These are phyloP conservation scores for Knoxia roxburghii DNA, from an alignment of 257 asterid genomes.

Conservation along the genomic window DNA sequence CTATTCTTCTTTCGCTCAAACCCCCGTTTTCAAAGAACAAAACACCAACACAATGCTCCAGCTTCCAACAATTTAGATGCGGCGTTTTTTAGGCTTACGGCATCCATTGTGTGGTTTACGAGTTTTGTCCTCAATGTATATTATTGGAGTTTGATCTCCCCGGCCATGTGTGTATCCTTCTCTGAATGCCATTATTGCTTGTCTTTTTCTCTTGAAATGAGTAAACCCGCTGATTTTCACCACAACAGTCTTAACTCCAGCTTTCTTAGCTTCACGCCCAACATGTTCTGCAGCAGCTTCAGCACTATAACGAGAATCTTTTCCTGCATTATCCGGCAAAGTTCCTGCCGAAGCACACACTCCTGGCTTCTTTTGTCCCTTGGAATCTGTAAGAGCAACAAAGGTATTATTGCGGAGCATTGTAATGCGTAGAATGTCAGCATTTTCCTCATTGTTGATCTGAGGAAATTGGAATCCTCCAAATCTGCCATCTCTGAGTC, in stretches of 20 bases:
- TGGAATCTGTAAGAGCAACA: constrained; percentile 70
- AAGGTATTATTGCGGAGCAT: constrained; percentile 78
- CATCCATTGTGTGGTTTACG: constrained; percentile 86
- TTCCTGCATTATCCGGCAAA: constrained; percentile 64
- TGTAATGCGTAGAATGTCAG: constrained; percentile 85
- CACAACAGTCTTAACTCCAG: constrained; percentile 64
- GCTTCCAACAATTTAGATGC: constrained; percentile 38
- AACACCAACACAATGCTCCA: background rate
- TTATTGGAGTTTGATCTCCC: constrained; percentile 60
- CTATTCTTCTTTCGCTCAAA: background rate
- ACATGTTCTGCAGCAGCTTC: constrained; percentile 86
- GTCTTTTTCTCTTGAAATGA: constrained; percentile 67
- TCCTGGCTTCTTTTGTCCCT: constrained; percentile 63
- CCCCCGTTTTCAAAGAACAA: background rate
- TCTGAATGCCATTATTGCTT: constrained; percentile 60
- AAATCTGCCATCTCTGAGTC: constrained; percentile 17
- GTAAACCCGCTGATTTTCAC: constrained; percentile 80
- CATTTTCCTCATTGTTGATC: constrained; percentile 50
- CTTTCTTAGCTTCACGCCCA: constrained; percentile 65
- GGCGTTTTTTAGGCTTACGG: constrained; percentile 68
- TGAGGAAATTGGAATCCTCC: constrained; percentile 13
- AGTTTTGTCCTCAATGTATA: constrained; percentile 80
- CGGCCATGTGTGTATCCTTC: constrained; percentile 77
- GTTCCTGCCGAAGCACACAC: constrained; percentile 53
- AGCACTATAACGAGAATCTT: constrained; percentile 56